phyloP scores from a whole-genome alignment of 116 monocot genomes.

The Iris pallida region DNA sequence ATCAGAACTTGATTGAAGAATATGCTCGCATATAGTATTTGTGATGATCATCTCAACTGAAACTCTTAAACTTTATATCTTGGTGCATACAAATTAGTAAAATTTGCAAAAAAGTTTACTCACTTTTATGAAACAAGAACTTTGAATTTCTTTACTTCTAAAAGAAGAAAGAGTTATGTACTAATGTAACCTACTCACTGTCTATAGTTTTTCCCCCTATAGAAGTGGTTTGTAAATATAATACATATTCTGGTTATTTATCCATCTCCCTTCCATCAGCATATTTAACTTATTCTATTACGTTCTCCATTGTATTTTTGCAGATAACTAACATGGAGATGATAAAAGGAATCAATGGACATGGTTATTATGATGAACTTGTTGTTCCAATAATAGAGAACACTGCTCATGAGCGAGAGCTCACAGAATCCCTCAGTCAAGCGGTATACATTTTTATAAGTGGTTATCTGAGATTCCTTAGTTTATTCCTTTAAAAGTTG shows the following conservation, averaged over 20 bases:
- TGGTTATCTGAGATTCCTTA: neutral
- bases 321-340: conserved; percentile 99
- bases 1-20: too few species aligned
- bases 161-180: too few species aligned
- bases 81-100: too few species aligned
- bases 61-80: too few species aligned
- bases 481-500: neutral
- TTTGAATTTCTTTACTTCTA: too few species aligned
- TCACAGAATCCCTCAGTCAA: conserved; percentile 81
- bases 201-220: too few species aligned
- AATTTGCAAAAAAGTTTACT: too few species aligned
- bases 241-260: neutral
- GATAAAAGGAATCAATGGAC: conserved; percentile 97
- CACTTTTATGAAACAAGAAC: too few species aligned
- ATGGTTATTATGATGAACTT: conserved; percentile 94
- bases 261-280: neutral
- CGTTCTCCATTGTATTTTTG: conserved; percentile 14
- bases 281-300: neutral
- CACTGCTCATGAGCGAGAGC: conserved; percentile 82
- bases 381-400: conserved; percentile 97
- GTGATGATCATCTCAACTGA: too few species aligned
- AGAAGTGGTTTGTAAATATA: neutral
- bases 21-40: too few species aligned
- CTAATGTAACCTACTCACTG: too few species aligned
- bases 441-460: conserved; percentile 42